These are phyloP conservation scores for Rhizopogon hawkerae DNA, from an alignment of 1,284 basidiomycete species.

Conservation along the genomic window DNA sequence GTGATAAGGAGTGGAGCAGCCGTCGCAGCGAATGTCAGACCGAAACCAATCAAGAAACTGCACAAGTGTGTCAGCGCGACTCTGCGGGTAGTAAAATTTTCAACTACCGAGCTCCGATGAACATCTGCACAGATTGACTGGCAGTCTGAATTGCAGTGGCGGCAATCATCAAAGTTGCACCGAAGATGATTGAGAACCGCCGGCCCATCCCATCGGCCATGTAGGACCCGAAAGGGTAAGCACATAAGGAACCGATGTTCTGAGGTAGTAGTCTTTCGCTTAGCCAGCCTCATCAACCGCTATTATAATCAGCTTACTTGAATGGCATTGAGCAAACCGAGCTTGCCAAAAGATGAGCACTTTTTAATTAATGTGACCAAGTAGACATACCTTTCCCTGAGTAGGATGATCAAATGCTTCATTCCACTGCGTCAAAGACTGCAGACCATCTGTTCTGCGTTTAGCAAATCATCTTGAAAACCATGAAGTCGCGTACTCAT, in stretches of 20 bases:
- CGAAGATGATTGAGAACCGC: constrained; percentile 19
- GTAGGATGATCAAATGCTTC: constrained; percentile 26
- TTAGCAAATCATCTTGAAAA: neutral
- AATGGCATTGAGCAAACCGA: constrained; percentile 22
- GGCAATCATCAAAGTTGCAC: constrained; percentile 23
- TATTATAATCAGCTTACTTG: constrained; percentile 10
- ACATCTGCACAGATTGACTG: constrained; percentile 24
- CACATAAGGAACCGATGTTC: constrained; percentile 24
- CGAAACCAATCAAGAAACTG: constrained; percentile 48
- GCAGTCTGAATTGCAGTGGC: constrained; percentile 24
- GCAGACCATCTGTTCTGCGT: constrained; percentile 29
- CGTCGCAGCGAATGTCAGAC: constrained; percentile 42
- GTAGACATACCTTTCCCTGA: constrained; percentile 22
- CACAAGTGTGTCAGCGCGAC: neutral
- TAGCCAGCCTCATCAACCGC: neutral
- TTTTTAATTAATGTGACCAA: neutral
- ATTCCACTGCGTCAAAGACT: constrained; percentile 35
- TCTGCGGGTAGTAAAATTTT: neutral
- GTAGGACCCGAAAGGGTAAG: constrained; percentile 24
- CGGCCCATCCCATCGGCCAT: constrained; percentile 24
- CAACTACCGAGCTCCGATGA: constrained; percentile 24
- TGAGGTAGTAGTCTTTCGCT: constrained; percentile 1
- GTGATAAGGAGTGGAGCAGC: constrained; percentile 48
- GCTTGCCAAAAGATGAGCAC: constrained; percentile 5
- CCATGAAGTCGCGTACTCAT: constrained; percentile 17